These are phyloP conservation scores for Candida maris DNA, from an alignment of 805 yeast genomes.

Conservation along the genomic window DNA sequence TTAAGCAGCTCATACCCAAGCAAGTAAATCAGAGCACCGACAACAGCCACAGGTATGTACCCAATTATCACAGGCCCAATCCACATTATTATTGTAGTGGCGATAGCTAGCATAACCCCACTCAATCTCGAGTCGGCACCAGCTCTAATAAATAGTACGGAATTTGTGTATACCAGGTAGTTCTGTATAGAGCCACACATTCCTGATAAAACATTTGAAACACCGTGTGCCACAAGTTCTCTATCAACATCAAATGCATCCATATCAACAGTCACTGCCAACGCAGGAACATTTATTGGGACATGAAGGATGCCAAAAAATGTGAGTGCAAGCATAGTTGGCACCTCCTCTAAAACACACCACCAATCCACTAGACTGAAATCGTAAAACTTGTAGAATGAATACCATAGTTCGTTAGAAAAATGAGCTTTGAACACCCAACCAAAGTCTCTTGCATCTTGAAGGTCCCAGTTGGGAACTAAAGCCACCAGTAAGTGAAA, in stretches of 20 bases:
- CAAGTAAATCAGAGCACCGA: conserved; percentile 85
- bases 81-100: conserved; percentile 77
- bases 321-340: conserved; percentile 93
- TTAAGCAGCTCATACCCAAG: conserved; percentile 86
- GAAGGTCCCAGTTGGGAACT: conserved; percentile 63
- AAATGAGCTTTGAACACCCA: conserved; percentile 78
- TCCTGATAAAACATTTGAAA: conserved; percentile 84
- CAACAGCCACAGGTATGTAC: conserved; percentile 91
- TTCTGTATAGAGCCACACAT: conserved; percentile 85
- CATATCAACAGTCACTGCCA: conserved; percentile 85
- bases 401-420: conserved; percentile 82
- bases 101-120: conserved; percentile 82
- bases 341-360: conserved; percentile 63
- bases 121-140: conserved; percentile 91
- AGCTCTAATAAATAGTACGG: conserved; percentile 85
- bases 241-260: conserved; percentile 87
- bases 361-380: conserved; percentile 73
- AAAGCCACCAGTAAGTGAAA: conserved; percentile 68
- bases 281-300: conserved; percentile 96
- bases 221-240: conserved; percentile 93
- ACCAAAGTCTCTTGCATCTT: conserved; percentile 63
- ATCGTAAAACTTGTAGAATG: conserved; percentile 71
- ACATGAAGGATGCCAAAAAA: conserved; percentile 95
- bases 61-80: conserved; percentile 93
- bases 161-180: conserved; percentile 91